Conservation (phyloP, 345 rosid genomes). For the Citropsis articulata region DNA sequence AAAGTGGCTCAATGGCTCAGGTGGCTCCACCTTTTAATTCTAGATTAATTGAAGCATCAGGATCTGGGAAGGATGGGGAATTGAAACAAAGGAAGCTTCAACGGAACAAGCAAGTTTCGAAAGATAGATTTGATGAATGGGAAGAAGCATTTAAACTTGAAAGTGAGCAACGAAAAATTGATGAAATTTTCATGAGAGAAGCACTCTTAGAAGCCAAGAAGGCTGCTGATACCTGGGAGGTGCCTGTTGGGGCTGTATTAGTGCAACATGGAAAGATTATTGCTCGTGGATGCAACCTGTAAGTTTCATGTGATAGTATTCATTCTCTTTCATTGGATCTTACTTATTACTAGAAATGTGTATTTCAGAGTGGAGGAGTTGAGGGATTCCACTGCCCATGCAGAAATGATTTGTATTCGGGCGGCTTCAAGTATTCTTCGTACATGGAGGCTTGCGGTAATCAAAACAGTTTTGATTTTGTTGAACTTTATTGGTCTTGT, state of each 20-base stretch:
- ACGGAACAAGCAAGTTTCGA: slow-evolving; percentile 60
- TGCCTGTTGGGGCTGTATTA: slow-evolving; percentile 93
- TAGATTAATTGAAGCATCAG: slow-evolving; percentile 38
- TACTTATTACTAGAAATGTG: slow-evolving; percentile 6
- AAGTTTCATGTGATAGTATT: slow-evolving; percentile 31
- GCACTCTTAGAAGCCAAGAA: slow-evolving; percentile 88
- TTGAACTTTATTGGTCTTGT: background rate
- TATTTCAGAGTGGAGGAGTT: slow-evolving; percentile 86
- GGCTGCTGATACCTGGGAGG: slow-evolving; percentile 98
- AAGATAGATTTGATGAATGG: slow-evolving; percentile 92
- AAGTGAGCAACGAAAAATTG: slow-evolving; percentile 62
- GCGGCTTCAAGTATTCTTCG: slow-evolving; percentile 75
- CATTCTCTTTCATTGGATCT: slow-evolving; percentile 8
- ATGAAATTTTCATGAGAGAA: slow-evolving; percentile 94
- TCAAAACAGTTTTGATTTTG: slow-evolving; percentile 12
- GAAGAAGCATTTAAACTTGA: slow-evolving; percentile 83
- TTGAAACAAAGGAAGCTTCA: slow-evolving; percentile 69
- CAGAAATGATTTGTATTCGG: slow-evolving; percentile 93
- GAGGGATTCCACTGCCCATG: slow-evolving; percentile 96
- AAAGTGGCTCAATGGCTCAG: slow-evolving; percentile 34
- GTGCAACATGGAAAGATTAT: slow-evolving; percentile 87
- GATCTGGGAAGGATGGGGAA: slow-evolving; percentile 33
- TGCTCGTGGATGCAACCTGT: slow-evolving; percentile 94
- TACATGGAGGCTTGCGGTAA: slow-evolving; percentile 92
- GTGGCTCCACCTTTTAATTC: slow-evolving; percentile 36